Conservation (phyloP, 257 asterid species). For the Penstemon davidsonii region DNA sequence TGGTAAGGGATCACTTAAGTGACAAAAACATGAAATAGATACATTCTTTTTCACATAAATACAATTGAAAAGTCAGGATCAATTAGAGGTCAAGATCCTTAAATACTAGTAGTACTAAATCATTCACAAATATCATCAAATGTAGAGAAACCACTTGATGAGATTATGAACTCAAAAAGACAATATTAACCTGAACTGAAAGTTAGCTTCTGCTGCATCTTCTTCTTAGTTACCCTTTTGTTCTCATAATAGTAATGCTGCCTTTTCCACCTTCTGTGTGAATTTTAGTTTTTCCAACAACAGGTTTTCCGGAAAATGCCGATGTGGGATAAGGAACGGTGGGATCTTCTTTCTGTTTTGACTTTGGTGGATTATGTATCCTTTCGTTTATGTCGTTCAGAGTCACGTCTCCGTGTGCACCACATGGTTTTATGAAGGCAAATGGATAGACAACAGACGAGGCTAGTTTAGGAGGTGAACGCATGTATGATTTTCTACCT, state of each 20-base stretch:
- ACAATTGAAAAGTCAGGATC: background rate
- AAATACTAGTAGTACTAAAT: background rate
- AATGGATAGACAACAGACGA: conserved; percentile 75
- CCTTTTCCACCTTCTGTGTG: conserved; percentile 91
- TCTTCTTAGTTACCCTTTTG: conserved; percentile 53
- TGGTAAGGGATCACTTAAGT: too few species aligned
- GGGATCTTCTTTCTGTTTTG: conserved; percentile 31
- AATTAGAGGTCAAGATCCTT: background rate
- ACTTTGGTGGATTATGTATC: conserved; percentile 63
- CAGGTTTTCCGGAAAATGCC: conserved; percentile 92
- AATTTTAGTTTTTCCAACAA: conserved; percentile 85
- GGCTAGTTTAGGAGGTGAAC: conserved; percentile 54
- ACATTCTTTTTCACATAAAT: background rate
- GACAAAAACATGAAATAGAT: background rate
- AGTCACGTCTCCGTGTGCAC: conserved; percentile 76
- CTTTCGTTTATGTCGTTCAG: conserved; percentile 82
- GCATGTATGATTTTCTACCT: conserved; percentile 80
- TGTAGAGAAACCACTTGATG: background rate
- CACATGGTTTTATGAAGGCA: conserved; percentile 81
- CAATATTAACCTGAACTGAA: conserved; percentile 2
- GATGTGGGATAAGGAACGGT: conserved; percentile 57
- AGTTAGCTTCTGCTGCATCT: conserved; percentile 31
- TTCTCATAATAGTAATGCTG: conserved; percentile 84
- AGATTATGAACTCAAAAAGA: background rate
- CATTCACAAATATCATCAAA: background rate